A percentile compares a stretch with the other conserved stretches of the same genome.
These are phyloP conservation scores for Paramyrothecium sp. DNA, from an alignment of 2,329 filamentous ascomycete species.

Conservation along the genomic window DNA sequence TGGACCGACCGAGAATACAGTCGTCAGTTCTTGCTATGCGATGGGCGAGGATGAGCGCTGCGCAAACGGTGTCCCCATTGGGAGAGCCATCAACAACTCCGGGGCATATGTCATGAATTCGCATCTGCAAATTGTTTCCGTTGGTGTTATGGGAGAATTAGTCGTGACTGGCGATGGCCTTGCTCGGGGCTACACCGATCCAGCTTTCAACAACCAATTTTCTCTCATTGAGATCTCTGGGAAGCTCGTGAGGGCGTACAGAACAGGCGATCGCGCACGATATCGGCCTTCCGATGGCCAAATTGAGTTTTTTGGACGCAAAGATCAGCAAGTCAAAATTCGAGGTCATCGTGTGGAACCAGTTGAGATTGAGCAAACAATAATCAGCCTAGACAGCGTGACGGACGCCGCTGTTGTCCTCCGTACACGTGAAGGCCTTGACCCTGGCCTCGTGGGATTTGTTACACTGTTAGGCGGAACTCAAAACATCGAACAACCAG, in stretches of 20 bases:
- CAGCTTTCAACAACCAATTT: conserved; percentile 12
- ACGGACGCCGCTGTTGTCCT: conserved; percentile 15
- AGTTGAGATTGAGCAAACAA: conserved; percentile 21
- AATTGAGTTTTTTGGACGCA: conserved; percentile 24
- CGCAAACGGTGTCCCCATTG: conserved; percentile 15
- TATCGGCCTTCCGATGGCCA: conserved; percentile 15
- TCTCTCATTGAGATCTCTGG: conserved; percentile 8
- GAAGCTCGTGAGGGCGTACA: conserved; percentile 13
- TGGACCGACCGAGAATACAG: conserved; percentile 17
- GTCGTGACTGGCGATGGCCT: conserved; percentile 22
- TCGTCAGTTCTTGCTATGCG: conserved; percentile 5
- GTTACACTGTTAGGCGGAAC: background rate
- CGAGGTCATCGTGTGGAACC: conserved; percentile 27
- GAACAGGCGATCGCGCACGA: conserved; percentile 24
- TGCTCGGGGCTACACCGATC: conserved; percentile 19
- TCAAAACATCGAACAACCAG: background rate
- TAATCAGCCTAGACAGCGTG: conserved; percentile 11
- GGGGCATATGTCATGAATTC: conserved; percentile 20
- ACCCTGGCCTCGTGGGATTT: conserved; percentile 11
- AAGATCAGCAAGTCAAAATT: conserved; percentile 26
- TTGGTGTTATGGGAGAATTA: conserved; percentile 24
- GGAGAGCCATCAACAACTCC: conserved; percentile 14
- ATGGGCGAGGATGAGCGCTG: conserved; percentile 1
- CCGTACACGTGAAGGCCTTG: background rate
- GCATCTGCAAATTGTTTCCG: conserved; percentile 16